These are phyloP conservation scores for Tephrocybe sp. DNA, from an alignment of 768 basidiomycete species.

Conservation along the genomic window DNA sequence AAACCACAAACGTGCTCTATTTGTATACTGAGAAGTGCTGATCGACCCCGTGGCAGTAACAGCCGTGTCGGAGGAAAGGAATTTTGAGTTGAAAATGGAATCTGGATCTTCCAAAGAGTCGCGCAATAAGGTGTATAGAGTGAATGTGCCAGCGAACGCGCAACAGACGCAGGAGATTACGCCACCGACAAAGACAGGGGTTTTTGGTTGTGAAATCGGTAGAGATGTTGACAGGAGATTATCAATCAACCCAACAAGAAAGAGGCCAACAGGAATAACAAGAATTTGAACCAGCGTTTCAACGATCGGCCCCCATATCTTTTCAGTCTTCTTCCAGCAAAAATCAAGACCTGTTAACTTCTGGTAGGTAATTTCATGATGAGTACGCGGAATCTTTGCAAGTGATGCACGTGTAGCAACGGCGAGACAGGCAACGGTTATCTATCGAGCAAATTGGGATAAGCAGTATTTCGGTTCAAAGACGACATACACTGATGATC, in stretches of 20 bases:
- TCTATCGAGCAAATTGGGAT: background rate
- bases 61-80: background rate
- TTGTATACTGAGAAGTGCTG: too few relatives aligned
- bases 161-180: background rate
- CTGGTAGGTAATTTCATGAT: background rate
- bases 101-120: background rate
- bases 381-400: background rate
- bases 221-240: slow-evolving; percentile 9
- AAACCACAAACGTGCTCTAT: too few relatives aligned
- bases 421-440: too few relatives aligned
- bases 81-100: background rate
- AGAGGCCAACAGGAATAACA: slow-evolving; percentile 13
- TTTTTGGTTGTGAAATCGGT: background rate
- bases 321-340: slow-evolving; percentile 10
- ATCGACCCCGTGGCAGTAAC: background rate
- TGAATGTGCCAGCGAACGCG: background rate
- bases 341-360: slow-evolving; percentile 13
- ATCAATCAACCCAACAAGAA: slow-evolving; percentile 15
- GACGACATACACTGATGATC: slow-evolving; percentile 18
- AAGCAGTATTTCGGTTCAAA: background rate
- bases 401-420: slow-evolving; percentile 15
- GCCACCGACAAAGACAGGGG: background rate
- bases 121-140: background rate
- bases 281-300: slow-evolving; percentile 12
- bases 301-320: slow-evolving; percentile 11